Evolutionary conservation across 441 rosid species (phyloP).

Genomic region (Melastoma candidum): DNA sequence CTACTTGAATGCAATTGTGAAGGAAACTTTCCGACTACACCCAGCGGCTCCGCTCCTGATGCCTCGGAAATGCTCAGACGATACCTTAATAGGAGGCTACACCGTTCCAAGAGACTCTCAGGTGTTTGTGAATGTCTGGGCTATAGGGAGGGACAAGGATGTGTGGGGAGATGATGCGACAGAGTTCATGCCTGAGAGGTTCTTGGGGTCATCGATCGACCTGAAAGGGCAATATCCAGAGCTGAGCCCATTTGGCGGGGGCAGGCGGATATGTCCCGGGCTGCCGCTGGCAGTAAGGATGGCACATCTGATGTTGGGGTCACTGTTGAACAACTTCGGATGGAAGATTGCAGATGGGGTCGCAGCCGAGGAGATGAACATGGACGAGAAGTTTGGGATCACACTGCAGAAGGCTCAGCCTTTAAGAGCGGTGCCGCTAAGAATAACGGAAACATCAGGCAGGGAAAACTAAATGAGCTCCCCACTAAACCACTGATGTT

Average conservation of each 20-base stretch:
- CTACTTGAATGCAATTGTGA: conserved; percentile 28
- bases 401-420: too few relatives aligned
- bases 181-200: conserved; percentile 39
- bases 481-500: too few relatives aligned
- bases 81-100: conserved; percentile 18
- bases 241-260: conserved; percentile 35
- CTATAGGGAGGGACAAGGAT: too few relatives aligned
- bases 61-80: conserved; percentile 16
- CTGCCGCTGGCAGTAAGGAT: conserved; percentile 29
- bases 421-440: too few relatives aligned
- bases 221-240: conserved; percentile 31
- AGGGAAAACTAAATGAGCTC: too few relatives aligned
- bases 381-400: neutral
- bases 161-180: conserved; percentile 13
- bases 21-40: conserved; percentile 38
- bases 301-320: conserved; percentile 26
- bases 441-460: too few relatives aligned
- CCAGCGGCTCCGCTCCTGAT: conserved; percentile 26
- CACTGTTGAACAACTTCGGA: conserved; percentile 24
- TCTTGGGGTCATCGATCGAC: conserved; percentile 27
- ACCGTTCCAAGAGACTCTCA: too few relatives aligned
- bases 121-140: too few relatives aligned
- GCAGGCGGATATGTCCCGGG: conserved; percentile 48
- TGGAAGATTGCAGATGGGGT: conserved; percentile 34
- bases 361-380: conserved; percentile 10